Evolutionary conservation across 768 basidiomycete species (phyloP).

Genomic region (Tylopilus intermedius): DNA sequence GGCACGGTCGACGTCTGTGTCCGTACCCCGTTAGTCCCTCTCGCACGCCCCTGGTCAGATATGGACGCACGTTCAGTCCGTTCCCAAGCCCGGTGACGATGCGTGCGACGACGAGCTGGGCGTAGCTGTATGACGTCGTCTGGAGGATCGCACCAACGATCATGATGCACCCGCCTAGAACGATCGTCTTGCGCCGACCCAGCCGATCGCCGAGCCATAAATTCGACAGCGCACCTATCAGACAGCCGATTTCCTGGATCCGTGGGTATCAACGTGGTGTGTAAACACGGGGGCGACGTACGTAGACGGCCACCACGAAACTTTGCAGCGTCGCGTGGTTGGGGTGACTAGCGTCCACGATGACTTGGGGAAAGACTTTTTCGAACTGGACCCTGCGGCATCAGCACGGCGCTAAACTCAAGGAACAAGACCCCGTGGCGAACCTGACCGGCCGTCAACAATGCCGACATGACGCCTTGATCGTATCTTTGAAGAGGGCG

Average conservation of each 20-base stretch:
- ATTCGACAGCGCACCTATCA: conserved; percentile 59
- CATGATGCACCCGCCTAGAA: conserved; percentile 55
- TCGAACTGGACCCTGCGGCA: conserved; percentile 41
- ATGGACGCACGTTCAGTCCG: conserved; percentile 46
- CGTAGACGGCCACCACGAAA: conserved; percentile 57
- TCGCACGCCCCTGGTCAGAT: not conserved
- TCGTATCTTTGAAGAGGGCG: conserved; percentile 43
- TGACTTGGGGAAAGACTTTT: conserved; percentile 51
- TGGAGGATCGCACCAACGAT: conserved; percentile 60
- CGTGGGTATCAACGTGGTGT: too few relatives aligned
- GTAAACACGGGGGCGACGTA: conserved; percentile 25
- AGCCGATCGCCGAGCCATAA: conserved; percentile 56
- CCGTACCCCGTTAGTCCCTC: not conserved
- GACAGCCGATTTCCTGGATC: conserved; percentile 56
- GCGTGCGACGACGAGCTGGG: conserved; percentile 59
- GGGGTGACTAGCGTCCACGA: conserved; percentile 35
- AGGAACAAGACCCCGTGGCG: not conserved
- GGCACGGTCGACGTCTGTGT: conserved; percentile 59
- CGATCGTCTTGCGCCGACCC: conserved; percentile 55
- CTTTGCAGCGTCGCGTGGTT: conserved; percentile 53
- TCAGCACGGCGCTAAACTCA: conserved; percentile 2
- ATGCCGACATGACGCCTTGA: conserved; percentile 67
- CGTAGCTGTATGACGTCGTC: conserved; percentile 50
- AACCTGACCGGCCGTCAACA: conserved; percentile 53
- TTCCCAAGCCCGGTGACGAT: conserved; percentile 62